Evolutionary conservation across 768 basidiomycete genomes (phyloP).

Genomic region (Mycena galopus): DNA sequence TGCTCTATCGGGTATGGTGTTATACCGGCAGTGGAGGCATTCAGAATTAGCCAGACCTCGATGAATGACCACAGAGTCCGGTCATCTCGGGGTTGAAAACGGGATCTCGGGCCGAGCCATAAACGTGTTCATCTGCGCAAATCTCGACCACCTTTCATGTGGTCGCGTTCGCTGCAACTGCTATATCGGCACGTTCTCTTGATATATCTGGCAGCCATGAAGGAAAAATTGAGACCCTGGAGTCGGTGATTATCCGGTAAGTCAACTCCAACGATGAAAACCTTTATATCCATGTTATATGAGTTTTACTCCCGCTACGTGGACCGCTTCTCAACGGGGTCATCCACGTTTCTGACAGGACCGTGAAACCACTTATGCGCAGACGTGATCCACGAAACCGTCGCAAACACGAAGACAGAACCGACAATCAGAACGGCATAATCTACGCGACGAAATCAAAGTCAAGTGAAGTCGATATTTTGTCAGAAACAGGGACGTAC

Average conservation of each 20-base stretch:
- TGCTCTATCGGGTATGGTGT: too few species aligned
- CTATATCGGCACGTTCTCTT: neutral
- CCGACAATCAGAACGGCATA: slow-evolving; percentile 77
- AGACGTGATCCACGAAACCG: slow-evolving; percentile 73
- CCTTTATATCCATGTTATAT: too few species aligned
- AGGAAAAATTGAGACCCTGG: too few species aligned
- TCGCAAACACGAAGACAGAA: slow-evolving; percentile 74
- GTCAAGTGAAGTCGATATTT: neutral
- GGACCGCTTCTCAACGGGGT: slow-evolving; percentile 28
- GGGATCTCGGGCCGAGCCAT: neutral
- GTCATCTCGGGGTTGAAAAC: neutral
- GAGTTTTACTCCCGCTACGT: neutral
- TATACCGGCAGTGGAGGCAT: too few species aligned
- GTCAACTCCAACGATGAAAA: too few species aligned
- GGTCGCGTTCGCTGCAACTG: too few species aligned
- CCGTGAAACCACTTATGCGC: slow-evolving; percentile 81
- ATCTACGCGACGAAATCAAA: slow-evolving; percentile 53
- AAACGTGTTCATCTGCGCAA: neutral
- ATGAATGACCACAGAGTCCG: too few species aligned
- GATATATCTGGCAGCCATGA: too few species aligned
- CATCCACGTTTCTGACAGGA: slow-evolving; percentile 66
- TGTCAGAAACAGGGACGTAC: slow-evolving; percentile 53
- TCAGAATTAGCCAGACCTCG: too few species aligned
- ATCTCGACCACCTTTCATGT: too few species aligned
- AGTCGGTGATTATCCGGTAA: too few species aligned